These are phyloP conservation scores for Pyropia haitanensis DNA, from an alignment of 23 red algal species.

Conservation along the genomic window DNA sequence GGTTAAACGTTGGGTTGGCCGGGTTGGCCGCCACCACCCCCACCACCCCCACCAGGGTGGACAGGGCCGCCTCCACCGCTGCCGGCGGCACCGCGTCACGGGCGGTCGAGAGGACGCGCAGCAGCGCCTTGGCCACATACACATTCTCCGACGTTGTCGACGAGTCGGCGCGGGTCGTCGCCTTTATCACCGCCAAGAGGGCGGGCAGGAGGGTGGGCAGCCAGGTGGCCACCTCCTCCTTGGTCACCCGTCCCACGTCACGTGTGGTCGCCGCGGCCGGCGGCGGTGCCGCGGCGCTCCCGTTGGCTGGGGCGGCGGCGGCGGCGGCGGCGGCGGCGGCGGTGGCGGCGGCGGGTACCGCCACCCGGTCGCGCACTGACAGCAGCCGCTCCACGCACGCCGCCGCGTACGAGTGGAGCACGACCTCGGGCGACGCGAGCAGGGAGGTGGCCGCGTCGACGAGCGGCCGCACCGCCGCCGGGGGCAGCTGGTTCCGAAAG, in stretches of 20 bases:
- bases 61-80: conserved; percentile 20
- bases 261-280: not conserved
- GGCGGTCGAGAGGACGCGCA: conserved; percentile 29
- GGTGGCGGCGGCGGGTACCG: not conserved
- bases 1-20: conserved; percentile 75
- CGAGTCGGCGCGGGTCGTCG: conserved; percentile 4
- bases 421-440: conserved; percentile 26
- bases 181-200: conserved; percentile 16
- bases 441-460: conserved; percentile 35
- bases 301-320: not conserved
- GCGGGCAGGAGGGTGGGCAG: conserved; percentile 48
- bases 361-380: conserved; percentile 13
- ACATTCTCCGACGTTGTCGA: conserved; percentile 32
- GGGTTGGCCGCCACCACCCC: conserved; percentile 49
- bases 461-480: conserved; percentile 12
- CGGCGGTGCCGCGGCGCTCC: conserved; percentile 6
- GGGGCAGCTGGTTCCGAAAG: conserved; percentile 84
- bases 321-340: not conserved
- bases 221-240: conserved; percentile 25
- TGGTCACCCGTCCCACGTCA: conserved; percentile 16
- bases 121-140: conserved; percentile 54
- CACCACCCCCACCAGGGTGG: conserved; percentile 37
- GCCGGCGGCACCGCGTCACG: conserved; percentile 27
- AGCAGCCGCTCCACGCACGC: conserved; percentile 80
- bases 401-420: conserved; percentile 88